Conservation (phyloP, 1,284 basidiomycete genomes). For the Neolentinus lepideus region DNA sequence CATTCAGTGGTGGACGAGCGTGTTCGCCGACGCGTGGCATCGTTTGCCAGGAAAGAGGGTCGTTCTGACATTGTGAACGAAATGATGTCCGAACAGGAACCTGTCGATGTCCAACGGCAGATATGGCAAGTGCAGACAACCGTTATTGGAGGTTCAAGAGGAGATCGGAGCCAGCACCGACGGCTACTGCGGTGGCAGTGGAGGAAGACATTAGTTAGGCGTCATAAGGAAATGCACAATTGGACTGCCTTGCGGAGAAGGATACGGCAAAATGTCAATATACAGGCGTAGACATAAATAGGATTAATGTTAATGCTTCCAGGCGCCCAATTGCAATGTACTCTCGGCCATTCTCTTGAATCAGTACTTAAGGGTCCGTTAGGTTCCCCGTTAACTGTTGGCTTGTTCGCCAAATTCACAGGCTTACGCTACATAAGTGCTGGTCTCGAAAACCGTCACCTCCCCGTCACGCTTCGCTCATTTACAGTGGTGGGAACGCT, state of each 20-base stretch:
- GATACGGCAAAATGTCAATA: neutral
- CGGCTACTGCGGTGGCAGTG: neutral
- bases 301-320: neutral
- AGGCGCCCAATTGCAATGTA: neutral
- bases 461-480: neutral
- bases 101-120: neutral
- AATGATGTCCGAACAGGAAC: constrained; percentile 13
- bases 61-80: constrained; percentile 39
- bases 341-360: neutral
- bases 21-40: constrained; percentile 50
- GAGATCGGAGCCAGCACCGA: neutral
- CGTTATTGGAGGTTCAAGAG: neutral
- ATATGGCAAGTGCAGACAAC: neutral
- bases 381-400: too few species aligned
- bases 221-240: neutral
- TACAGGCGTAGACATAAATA: neutral
- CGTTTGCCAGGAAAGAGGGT: constrained; percentile 55
- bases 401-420: too few species aligned
- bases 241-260: neutral
- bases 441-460: neutral
- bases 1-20: constrained; percentile 40
- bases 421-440: too few species aligned
- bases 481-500: too few species aligned
- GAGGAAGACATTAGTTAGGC: neutral
- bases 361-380: neutral